A percentile compares a stretch with the other conserved stretches of the same genome.
These are phyloP conservation scores for Xylariaceae sp. DNA, from an alignment of 2,329 filamentous ascomycete species.

Conservation along the genomic window DNA sequence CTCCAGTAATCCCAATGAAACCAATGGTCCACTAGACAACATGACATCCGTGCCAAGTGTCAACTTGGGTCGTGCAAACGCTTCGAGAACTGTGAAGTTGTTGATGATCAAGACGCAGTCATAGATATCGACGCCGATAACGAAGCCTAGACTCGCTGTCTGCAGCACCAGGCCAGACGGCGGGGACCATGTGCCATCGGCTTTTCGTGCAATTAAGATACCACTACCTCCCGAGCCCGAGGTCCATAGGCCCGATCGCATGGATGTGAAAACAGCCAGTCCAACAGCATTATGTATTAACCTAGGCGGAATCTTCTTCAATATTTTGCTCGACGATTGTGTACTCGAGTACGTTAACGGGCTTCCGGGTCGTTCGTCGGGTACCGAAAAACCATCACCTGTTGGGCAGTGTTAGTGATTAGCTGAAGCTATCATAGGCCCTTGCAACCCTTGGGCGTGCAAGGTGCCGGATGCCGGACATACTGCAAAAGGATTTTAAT, in stretches of 20 bases:
- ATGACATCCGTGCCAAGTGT: slow-evolving; percentile 84
- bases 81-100: slow-evolving; percentile 80
- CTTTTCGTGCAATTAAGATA: slow-evolving; percentile 81
- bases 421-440: slow-evolving; percentile 21
- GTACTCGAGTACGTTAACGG: slow-evolving; percentile 42
- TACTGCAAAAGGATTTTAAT: slow-evolving; percentile 88
- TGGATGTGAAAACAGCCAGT: slow-evolving; percentile 92
- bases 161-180: slow-evolving; percentile 91
- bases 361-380: slow-evolving; percentile 47
- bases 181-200: slow-evolving; percentile 88
- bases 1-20: slow-evolving; percentile 58
- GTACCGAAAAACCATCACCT: slow-evolving; percentile 64
- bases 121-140: slow-evolving; percentile 93
- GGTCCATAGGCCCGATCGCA: slow-evolving; percentile 91
- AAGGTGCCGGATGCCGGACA: slow-evolving; percentile 44
- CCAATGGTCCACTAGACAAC: slow-evolving; percentile 77
- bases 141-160: slow-evolving; percentile 85
- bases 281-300: slow-evolving; percentile 91
- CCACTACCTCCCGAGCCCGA: slow-evolving; percentile 91
- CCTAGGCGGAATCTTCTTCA: slow-evolving; percentile 83
- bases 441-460: slow-evolving; percentile 26
- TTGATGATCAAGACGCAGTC: slow-evolving; percentile 95
- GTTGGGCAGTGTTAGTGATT: slow-evolving; percentile 21
- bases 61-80: slow-evolving; percentile 79
- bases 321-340: slow-evolving; percentile 61